phyloP scores from a whole-genome alignment of 2,329 filamentous ascomycete species.

The Penicillium sp. region DNA sequence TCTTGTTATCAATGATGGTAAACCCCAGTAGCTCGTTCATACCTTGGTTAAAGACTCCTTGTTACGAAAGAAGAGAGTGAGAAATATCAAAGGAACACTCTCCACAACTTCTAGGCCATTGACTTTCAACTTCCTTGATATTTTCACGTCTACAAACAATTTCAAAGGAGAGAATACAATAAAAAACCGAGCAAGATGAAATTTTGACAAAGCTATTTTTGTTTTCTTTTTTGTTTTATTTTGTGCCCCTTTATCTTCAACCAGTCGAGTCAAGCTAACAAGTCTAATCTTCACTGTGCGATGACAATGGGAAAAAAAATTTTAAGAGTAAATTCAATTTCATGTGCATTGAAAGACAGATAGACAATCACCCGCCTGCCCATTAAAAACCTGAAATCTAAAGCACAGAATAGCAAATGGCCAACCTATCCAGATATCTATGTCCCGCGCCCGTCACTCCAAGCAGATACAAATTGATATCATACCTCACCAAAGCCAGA shows the following conservation, averaged over 20 bases:
- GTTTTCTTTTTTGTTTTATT: background rate
- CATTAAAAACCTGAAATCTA: slow-evolving; percentile 18
- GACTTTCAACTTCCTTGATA: too few species aligned
- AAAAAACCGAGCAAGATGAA: background rate
- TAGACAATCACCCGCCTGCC: slow-evolving; percentile 3
- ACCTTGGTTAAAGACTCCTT: too few species aligned
- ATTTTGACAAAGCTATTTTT: background rate
- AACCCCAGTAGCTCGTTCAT: too few species aligned
- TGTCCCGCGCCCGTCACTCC: background rate
- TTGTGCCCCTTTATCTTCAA: background rate
- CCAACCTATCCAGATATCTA: background rate
- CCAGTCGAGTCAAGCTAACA: background rate
- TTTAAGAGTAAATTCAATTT: background rate
- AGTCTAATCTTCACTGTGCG: background rate
- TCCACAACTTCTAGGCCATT: too few species aligned
- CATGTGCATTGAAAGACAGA: slow-evolving; percentile 6
- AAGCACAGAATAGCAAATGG: background rate
- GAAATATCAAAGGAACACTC: too few species aligned
- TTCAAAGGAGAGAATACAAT: background rate
- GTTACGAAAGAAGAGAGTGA: too few species aligned
- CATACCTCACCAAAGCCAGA: background rate
- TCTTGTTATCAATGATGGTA: too few species aligned
- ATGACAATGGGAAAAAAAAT: background rate
- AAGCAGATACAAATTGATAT: background rate
- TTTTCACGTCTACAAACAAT: background rate